Conservation (phyloP, 352 stramenopile species). For the Globisporangium parvum region DNA sequence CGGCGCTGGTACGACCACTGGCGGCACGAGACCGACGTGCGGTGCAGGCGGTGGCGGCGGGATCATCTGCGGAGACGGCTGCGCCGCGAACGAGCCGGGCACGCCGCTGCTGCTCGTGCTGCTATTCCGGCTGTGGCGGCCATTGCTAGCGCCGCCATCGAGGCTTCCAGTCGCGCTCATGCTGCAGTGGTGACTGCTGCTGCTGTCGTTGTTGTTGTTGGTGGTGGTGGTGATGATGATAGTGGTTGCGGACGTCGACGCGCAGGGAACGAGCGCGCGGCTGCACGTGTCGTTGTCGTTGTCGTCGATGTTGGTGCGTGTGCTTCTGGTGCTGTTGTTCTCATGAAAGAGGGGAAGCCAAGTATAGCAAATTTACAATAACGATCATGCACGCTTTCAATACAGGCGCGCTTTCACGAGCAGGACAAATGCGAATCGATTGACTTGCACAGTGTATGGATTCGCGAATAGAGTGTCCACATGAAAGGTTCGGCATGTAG, state of each 20-base stretch:
- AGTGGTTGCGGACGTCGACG: neutral
- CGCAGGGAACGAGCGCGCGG: too few species aligned
- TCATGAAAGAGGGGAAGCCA: too few species aligned
- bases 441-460: too few species aligned
- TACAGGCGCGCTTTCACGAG: neutral
- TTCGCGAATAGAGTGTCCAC: too few species aligned
- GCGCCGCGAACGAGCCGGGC: slow-evolving; percentile 9
- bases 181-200: too few species aligned
- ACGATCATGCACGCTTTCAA: too few species aligned
- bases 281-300: neutral
- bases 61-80: slow-evolving; percentile 17
- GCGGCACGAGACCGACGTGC: slow-evolving; percentile 12
- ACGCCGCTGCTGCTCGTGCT: slow-evolving; percentile 32
- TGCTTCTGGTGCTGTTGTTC: neutral
- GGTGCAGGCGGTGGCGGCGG: slow-evolving; percentile 12
- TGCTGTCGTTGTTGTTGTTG: neutral
- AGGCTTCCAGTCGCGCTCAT: slow-evolving; percentile 7
- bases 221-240: neutral
- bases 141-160: slow-evolving; percentile 14
- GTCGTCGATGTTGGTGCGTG: too few species aligned
- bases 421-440: neutral
- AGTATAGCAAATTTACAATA: too few species aligned
- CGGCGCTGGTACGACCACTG: slow-evolving; percentile 11
- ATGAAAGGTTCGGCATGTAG: too few species aligned
- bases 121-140: slow-evolving; percentile 37